Conservation (phyloP, 2,329 filamentous ascomycete genomes). For the Hymenoscyphus repandus region DNA sequence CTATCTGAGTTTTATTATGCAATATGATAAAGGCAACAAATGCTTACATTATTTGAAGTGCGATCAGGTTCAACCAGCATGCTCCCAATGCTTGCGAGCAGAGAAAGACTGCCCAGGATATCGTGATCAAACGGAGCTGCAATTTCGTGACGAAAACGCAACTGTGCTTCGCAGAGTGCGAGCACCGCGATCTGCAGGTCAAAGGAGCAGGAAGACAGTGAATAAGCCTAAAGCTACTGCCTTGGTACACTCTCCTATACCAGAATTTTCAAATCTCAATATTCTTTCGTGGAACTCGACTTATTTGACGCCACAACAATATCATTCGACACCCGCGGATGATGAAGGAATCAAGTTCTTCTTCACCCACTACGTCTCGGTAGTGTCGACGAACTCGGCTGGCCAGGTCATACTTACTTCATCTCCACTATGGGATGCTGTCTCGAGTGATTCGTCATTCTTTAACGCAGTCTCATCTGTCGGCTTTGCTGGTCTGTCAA, state of each 20-base stretch:
- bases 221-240: not conserved
- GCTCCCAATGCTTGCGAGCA: conserved; percentile 49
- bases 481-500: conserved; percentile 45
- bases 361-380: conserved; percentile 19
- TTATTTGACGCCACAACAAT: not conserved
- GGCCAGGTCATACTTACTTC: conserved; percentile 22
- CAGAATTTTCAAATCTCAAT: not conserved
- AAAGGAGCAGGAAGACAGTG: not conserved
- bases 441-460: conserved; percentile 38
- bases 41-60: conserved; percentile 35
- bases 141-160: conserved; percentile 52
- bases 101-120: conserved; percentile 48
- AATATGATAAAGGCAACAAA: not conserved
- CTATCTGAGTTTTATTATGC: not conserved
- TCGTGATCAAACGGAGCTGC: conserved; percentile 48
- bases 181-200: not conserved
- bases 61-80: conserved; percentile 45
- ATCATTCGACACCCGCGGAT: not conserved
- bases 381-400: not conserved
- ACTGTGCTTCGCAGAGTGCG: conserved; percentile 47
- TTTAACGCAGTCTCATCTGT: conserved; percentile 47
- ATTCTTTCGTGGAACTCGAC: not conserved
- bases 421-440: conserved; percentile 14
- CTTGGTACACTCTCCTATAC: not conserved
- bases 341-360: conserved; percentile 23